Evolutionary conservation across 176 grass and related monocot genomes (phyloP).

Genomic region (Aegilops bicornis): DNA sequence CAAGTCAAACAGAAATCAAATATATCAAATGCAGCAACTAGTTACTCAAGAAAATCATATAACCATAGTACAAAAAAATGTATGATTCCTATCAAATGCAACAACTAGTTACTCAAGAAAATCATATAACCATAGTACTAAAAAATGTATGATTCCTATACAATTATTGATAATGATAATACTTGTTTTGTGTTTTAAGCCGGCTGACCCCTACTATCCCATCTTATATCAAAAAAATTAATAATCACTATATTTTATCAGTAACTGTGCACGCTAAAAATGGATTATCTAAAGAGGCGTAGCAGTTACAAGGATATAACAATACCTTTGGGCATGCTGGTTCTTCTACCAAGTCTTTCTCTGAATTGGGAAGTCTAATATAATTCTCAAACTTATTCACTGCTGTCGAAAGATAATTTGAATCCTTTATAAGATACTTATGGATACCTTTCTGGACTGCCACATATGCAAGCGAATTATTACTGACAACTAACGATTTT

Average conservation of each 20-base stretch:
- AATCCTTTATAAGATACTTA: constrained; percentile 88
- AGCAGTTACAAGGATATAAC: neutral
- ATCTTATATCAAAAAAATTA: constrained; percentile 16
- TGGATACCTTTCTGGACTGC: constrained; percentile 64
- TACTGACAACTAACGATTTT: constrained; percentile 74
- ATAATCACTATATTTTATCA: constrained; percentile 13
- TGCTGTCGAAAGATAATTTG: constrained; percentile 49
- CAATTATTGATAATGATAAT: constrained; percentile 5
- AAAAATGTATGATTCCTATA: constrained; percentile 20
- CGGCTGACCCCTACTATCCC: neutral
- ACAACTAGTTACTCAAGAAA: neutral
- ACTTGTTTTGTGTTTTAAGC: neutral
- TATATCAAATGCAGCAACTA: neutral
- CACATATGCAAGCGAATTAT: constrained; percentile 69
- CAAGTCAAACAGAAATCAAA: constrained; percentile 12
- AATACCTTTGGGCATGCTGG: constrained; percentile 91
- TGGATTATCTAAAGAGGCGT: neutral
- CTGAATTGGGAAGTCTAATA: constrained; percentile 58
- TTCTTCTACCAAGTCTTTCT: constrained; percentile 79
- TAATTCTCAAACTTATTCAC: constrained; percentile 71
- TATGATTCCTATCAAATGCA: constrained; percentile 11
- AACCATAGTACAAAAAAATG: neutral
- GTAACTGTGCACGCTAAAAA: constrained; percentile 17
- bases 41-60: neutral
- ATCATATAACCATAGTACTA: neutral